A percentile compares a stretch with the other conserved stretches of the same genome.
Evolutionary conservation across 371 early-diverging fungal genomes (phyloP).

Genomic region (Globomyces sp.): DNA sequence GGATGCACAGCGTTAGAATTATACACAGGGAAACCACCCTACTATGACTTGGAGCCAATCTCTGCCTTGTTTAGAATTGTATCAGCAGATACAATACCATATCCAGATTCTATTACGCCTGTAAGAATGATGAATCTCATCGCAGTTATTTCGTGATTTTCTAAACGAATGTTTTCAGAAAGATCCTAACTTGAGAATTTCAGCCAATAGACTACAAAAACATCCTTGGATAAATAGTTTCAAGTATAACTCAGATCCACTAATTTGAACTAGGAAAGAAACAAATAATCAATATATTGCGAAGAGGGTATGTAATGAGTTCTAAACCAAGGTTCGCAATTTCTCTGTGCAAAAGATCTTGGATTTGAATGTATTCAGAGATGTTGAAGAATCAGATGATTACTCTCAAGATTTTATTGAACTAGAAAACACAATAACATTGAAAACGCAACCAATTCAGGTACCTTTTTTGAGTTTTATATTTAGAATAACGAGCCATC

Average conservation of each 20-base stretch:
- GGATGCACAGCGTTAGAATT: constrained; percentile 68
- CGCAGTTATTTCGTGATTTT: constrained; percentile 36
- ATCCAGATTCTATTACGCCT: constrained; percentile 51
- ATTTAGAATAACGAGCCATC: too few relatives aligned
- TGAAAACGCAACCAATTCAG: too few relatives aligned
- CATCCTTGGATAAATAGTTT: constrained; percentile 39
- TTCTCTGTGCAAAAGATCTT: too few relatives aligned
- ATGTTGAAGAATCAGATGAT: neutral
- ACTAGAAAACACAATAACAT: too few relatives aligned
- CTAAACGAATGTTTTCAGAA: constrained; percentile 44
- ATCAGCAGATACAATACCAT: constrained; percentile 64
- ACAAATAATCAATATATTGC: too few relatives aligned
- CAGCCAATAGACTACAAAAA: constrained; percentile 32
- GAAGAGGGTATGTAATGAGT: too few relatives aligned
- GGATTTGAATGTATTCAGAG: neutral
- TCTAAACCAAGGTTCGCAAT: too few relatives aligned
- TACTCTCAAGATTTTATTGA: neutral
- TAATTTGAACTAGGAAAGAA: too few relatives aligned
- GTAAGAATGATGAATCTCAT: constrained; percentile 22
- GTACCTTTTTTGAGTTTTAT: too few relatives aligned
- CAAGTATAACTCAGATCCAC: too few relatives aligned
- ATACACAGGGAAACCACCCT: constrained; percentile 61
- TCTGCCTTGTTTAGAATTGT: constrained; percentile 66
- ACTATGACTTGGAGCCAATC: constrained; percentile 56
- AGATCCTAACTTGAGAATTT: constrained; percentile 39